Evolutionary conservation across 2,329 filamentous ascomycete species (phyloP).

Genomic region (Alternaria panax): DNA sequence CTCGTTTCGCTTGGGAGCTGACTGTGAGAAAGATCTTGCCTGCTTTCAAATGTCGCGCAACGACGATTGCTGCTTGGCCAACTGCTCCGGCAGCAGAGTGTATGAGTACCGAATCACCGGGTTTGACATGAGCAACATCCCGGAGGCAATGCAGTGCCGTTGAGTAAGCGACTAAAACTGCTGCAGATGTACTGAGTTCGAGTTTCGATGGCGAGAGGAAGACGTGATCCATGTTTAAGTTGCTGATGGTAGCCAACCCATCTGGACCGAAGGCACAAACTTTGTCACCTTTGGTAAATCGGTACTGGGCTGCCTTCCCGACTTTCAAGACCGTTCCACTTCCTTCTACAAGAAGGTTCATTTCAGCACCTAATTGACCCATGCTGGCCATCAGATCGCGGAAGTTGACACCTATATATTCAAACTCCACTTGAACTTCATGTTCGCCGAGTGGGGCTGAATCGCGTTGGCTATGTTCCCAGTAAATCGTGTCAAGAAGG

Average conservation of each 20-base stretch:
- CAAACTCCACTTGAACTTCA: slow-evolving; percentile 6
- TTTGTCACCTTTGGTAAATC: too few species aligned
- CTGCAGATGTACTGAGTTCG: too few species aligned
- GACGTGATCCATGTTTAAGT: too few species aligned
- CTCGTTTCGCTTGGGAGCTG: slow-evolving; percentile 18
- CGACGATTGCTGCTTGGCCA: slow-evolving; percentile 35
- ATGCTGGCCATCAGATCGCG: slow-evolving; percentile 7
- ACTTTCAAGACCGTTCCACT: slow-evolving; percentile 6
- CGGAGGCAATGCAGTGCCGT: too few species aligned
- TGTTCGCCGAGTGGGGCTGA: slow-evolving; percentile 4
- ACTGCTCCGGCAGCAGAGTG: slow-evolving; percentile 35
- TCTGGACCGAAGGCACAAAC: too few species aligned
- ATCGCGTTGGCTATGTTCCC: slow-evolving; percentile 9
- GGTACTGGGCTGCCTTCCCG: too few species aligned
- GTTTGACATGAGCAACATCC: too few species aligned
- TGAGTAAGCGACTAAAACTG: too few species aligned
- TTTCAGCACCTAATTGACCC: slow-evolving; percentile 7
- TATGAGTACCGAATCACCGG: slow-evolving; percentile 18
- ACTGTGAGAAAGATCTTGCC: slow-evolving; percentile 31
- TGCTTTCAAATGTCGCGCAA: slow-evolving; percentile 22
- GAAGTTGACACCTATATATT: slow-evolving; percentile 13
- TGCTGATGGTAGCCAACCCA: too few species aligned
- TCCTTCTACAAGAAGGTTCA: slow-evolving; percentile 6
- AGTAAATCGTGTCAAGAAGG: slow-evolving; percentile 8
- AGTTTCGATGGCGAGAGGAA: too few species aligned